These are phyloP conservation scores for Fusarium lyarnte DNA, from an alignment of 2,329 filamentous ascomycete species.

Conservation along the genomic window DNA sequence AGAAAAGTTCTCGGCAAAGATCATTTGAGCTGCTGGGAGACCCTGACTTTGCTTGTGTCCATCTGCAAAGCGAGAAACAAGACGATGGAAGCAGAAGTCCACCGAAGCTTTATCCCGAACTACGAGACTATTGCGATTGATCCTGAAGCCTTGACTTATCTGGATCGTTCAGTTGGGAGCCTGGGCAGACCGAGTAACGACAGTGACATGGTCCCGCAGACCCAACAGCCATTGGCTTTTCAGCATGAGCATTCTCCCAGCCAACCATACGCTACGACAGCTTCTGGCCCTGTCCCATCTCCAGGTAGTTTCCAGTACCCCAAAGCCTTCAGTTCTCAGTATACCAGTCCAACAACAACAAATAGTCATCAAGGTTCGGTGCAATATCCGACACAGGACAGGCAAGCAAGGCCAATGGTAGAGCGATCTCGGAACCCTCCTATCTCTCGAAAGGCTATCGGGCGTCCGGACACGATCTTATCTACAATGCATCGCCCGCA, in stretches of 20 bases:
- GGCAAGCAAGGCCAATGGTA: fast-evolving
- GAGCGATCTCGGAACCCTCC: fast-evolving
- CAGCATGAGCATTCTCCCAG: background rate
- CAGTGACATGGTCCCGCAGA: fast-evolving
- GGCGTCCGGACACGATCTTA: fast-evolving
- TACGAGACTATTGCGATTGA: background rate
- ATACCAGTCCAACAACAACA: background rate
- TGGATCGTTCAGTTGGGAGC: background rate
- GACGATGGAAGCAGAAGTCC: background rate
- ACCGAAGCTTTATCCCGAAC: background rate
- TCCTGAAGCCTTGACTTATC: background rate
- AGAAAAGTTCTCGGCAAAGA: background rate
- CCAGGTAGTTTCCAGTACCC: background rate
- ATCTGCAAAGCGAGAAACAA: background rate
- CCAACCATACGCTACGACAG: background rate
- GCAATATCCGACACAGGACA: fast-evolving
- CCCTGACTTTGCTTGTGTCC: background rate
- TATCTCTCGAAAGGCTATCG: background rate
- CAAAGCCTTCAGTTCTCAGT: background rate
- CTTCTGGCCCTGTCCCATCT: background rate
- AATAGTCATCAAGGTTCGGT: fast-evolving
- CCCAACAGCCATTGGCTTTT: fast-evolving
- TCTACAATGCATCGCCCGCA: fast-evolving
- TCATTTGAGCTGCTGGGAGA: background rate
- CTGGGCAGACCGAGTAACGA: fast-evolving